These are phyloP conservation scores for Ogataea haglerorum DNA, from an alignment of 805 yeast species.

Conservation along the genomic window DNA sequence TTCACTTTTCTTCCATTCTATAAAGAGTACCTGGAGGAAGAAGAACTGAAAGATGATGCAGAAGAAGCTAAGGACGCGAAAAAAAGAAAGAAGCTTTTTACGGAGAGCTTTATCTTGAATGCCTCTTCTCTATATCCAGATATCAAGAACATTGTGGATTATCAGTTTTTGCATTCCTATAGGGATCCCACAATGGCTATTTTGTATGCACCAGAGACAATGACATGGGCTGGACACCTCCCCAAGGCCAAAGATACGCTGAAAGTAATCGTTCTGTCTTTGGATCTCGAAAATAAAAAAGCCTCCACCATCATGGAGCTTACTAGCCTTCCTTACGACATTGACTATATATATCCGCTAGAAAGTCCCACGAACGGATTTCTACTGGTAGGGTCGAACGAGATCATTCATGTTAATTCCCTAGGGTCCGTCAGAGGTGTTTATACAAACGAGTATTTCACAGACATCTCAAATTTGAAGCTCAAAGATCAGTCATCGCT, in stretches of 20 bases:
- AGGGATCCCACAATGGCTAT: constrained; percentile 68
- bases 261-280: constrained; percentile 58
- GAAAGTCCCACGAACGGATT: constrained; percentile 67
- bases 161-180: constrained; percentile 69
- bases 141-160: constrained; percentile 62
- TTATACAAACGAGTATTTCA: constrained; percentile 56
- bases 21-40: constrained; percentile 41
- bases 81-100: constrained; percentile 33
- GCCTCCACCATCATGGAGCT: constrained; percentile 69
- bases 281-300: constrained; percentile 54
- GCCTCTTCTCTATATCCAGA: constrained; percentile 54
- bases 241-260: constrained; percentile 60
- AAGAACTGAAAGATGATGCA: constrained; percentile 30
- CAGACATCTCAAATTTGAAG: constrained; percentile 37
- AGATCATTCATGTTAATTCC: constrained; percentile 73
- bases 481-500: constrained; percentile 47
- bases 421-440: constrained; percentile 65
- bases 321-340: constrained; percentile 69
- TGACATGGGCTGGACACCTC: constrained; percentile 77
- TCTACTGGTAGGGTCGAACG: constrained; percentile 69
- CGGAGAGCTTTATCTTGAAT: constrained; percentile 56
- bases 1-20: constrained; percentile 70
- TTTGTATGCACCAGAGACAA: constrained; percentile 31
- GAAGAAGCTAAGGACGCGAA: constrained; percentile 23
- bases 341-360: constrained; percentile 61